Conservation (phyloP, 2,329 filamentous ascomycete species). For the Aspergillus novofumigatus region DNA sequence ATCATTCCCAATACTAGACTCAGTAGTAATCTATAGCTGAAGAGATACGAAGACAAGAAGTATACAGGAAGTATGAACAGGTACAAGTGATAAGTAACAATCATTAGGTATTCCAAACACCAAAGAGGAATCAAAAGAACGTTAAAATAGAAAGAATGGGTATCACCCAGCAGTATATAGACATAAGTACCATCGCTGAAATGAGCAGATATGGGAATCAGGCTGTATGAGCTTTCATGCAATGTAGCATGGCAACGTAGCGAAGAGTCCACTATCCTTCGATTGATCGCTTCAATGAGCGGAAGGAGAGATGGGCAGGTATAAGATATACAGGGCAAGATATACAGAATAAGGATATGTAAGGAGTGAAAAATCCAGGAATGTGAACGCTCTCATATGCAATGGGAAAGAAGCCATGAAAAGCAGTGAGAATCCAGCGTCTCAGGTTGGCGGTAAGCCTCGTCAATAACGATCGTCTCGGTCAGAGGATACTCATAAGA, state of each 20-base stretch:
- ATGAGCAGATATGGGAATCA: conserved; percentile 17
- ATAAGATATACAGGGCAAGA: conserved; percentile 6
- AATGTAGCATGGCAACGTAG: conserved; percentile 18
- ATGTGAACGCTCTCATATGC: conserved; percentile 24
- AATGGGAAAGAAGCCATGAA: conserved; percentile 18
- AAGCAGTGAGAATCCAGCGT: conserved; percentile 14
- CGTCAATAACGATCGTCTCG: conserved; percentile 12
- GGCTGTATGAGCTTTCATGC: conserved; percentile 17
- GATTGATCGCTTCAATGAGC: not conserved
- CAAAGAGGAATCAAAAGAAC: conserved; percentile 16
- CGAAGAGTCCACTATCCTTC: conserved; percentile 13
- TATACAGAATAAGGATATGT: conserved; percentile 2
- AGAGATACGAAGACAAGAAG: not conserved
- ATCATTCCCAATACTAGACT: too few relatives aligned
- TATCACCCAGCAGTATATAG: conserved; percentile 34
- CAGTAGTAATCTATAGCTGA: not conserved
- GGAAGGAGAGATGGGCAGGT: not conserved
- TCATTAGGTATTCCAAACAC: conserved; percentile 4
- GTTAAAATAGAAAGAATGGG: conserved; percentile 21
- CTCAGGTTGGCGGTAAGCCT: conserved; percentile 15
- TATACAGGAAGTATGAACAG: not conserved
- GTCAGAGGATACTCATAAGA: conserved; percentile 48
- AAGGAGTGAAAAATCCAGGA: conserved; percentile 1
- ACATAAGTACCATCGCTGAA: conserved; percentile 22
- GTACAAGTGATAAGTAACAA: not conserved